Conservation (phyloP, 495 filamentous ascomycete genomes). For the Halenospora varia region DNA sequence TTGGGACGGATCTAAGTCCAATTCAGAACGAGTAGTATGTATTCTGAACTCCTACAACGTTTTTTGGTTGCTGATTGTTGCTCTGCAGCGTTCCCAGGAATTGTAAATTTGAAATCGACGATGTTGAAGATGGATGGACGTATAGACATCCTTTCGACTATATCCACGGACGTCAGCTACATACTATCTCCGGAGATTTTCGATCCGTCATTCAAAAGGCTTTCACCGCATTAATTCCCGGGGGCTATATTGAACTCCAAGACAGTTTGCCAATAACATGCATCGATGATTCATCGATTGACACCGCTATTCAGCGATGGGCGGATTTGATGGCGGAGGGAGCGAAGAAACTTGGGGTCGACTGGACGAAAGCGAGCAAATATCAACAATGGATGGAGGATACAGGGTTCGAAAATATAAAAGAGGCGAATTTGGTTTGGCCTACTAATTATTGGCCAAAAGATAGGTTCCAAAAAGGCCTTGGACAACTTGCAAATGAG, state of each 20-base stretch:
- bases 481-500: slow-evolving; percentile 28
- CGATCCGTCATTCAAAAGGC: neutral
- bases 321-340: slow-evolving; percentile 30
- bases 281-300: slow-evolving; percentile 33
- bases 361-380: slow-evolving; percentile 15
- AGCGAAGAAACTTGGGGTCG: slow-evolving; percentile 2
- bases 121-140: slow-evolving; percentile 30
- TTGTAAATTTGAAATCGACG: slow-evolving; percentile 30
- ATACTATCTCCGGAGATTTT: slow-evolving; percentile 11
- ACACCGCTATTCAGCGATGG: slow-evolving; percentile 18
- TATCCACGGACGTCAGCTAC: slow-evolving; percentile 25
- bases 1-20: slow-evolving; percentile 47
- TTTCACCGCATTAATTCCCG: slow-evolving; percentile 32
- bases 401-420: slow-evolving; percentile 38
- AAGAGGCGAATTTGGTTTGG: slow-evolving; percentile 21
- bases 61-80: too few relatives aligned
- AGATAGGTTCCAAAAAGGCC: slow-evolving; percentile 36
- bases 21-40: slow-evolving; percentile 38
- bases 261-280: slow-evolving; percentile 30
- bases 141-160: slow-evolving; percentile 28
- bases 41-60: neutral
- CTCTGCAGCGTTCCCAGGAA: slow-evolving; percentile 27
- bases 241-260: slow-evolving; percentile 44
- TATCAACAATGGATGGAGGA: slow-evolving; percentile 39
- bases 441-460: slow-evolving; percentile 39